A percentile compares a stretch with the other conserved stretches of the same genome.
Evolutionary conservation across 371 early-diverging fungal genomes (phyloP).

Genomic region (Rhizopus stolonifer): DNA sequence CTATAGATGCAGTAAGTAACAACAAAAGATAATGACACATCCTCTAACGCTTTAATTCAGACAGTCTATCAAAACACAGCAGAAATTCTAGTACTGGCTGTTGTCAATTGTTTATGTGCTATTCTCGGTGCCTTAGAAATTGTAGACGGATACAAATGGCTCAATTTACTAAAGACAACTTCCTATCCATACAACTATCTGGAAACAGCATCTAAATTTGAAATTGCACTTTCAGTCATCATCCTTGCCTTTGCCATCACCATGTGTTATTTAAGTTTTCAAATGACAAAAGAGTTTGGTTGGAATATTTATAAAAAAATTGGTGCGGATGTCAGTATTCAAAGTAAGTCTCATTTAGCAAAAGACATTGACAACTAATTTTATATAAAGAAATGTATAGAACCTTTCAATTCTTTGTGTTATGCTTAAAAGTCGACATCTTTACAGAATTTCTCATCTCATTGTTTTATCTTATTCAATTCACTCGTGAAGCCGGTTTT

Average conservation of each 20-base stretch:
- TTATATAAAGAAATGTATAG: conserved; percentile 44
- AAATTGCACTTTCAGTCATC: conserved; percentile 39
- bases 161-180: conserved; percentile 23
- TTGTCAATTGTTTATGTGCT: conserved; percentile 48
- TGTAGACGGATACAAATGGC: conserved; percentile 47
- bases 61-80: conserved; percentile 47
- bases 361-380: neutral
- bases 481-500: conserved; percentile 13
- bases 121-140: conserved; percentile 45
- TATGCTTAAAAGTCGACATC: conserved; percentile 45
- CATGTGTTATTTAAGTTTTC: conserved; percentile 33
- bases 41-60: conserved; percentile 20
- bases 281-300: conserved; percentile 37
- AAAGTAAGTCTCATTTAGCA: conserved; percentile 16
- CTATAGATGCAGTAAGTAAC: conserved; percentile 46
- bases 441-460: conserved; percentile 48
- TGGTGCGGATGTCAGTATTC: conserved; percentile 34
- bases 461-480: conserved; percentile 48
- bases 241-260: conserved; percentile 31
- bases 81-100: conserved; percentile 38
- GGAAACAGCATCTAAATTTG: conserved; percentile 36
- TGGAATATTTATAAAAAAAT: too few relatives aligned
- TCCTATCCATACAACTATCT: conserved; percentile 22
- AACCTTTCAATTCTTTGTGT: conserved; percentile 49
- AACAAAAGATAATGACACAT: neutral